Conservation (phyloP, 1,284 basidiomycete genomes). For the Sporisorium iseilematis-ciliati region DNA sequence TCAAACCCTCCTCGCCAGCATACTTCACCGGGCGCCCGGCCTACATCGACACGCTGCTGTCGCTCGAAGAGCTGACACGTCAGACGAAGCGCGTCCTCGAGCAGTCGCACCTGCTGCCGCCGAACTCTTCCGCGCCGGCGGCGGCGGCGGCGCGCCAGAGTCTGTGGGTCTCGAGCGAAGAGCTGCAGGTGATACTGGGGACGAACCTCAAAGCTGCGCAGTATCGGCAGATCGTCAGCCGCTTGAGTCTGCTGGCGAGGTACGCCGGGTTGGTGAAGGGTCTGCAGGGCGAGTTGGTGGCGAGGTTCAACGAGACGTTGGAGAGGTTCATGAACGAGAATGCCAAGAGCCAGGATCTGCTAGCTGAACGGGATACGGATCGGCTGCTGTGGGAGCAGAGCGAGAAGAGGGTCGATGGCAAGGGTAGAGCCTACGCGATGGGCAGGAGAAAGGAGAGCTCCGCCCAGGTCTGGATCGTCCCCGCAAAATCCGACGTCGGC, state of each 20-base stretch:
- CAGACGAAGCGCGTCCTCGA: conserved; percentile 77
- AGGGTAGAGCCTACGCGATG: conserved; percentile 55
- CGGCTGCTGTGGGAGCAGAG: conserved; percentile 17
- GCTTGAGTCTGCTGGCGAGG: conserved; percentile 80
- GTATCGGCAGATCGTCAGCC: conserved; percentile 77
- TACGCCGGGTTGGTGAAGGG: conserved; percentile 73
- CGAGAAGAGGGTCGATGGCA: conserved; percentile 36
- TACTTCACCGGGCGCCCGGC: conserved; percentile 88
- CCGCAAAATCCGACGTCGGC: conserved; percentile 73
- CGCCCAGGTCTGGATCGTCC: conserved; percentile 88
- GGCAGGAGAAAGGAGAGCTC: conserved; percentile 63
- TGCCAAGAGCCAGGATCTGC: conserved; percentile 30
- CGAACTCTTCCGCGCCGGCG: conserved; percentile 76
- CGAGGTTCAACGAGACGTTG: conserved; percentile 48
- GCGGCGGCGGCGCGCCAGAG: conserved; percentile 19
- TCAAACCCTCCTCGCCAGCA: conserved; percentile 75
- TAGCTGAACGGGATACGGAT: conserved; percentile 31
- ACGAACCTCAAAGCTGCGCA: conserved; percentile 79
- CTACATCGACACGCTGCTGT: conserved; percentile 80
- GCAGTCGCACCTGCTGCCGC: conserved; percentile 78
- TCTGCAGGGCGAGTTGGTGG: conserved; percentile 29
- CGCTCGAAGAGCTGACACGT: conserved; percentile 78
- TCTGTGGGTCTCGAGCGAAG: conserved; percentile 77
- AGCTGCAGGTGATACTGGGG: conserved; percentile 76
- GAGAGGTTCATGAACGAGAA: conserved; percentile 53